Conservation (phyloP, 257 asterid species). For the Forsythia viridissima region DNA sequence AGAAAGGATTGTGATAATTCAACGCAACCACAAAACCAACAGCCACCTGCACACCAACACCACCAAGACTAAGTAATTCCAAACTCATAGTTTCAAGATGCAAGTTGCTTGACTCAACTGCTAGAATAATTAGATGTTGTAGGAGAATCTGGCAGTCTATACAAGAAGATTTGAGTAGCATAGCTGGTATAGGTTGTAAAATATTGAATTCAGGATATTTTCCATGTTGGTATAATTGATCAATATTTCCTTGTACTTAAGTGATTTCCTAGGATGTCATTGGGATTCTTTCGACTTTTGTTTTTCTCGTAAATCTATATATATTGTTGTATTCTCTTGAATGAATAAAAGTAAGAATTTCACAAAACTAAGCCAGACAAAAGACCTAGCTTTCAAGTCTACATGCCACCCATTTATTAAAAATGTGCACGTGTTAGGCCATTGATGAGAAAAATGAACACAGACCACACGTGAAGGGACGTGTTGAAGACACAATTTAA, state of each 20-base stretch:
- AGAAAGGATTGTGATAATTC: constrained; percentile 82
- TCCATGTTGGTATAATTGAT: not conserved
- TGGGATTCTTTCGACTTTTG: not conserved
- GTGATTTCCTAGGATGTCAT: not conserved
- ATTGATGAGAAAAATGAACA: not conserved
- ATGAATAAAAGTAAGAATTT: not conserved
- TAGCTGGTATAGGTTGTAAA: not conserved
- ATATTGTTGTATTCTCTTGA: not conserved
- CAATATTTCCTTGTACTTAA: not conserved
- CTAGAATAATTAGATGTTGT: not conserved
- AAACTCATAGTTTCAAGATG: not conserved
- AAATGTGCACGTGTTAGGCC: not conserved
- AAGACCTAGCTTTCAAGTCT: too few species aligned
- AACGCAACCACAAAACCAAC: constrained; percentile 85
- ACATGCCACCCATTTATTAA: too few species aligned
- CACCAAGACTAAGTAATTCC: constrained; percentile 6
- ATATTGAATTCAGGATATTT: not conserved
- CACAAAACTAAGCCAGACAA: not conserved
- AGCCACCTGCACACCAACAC: constrained; percentile 57
- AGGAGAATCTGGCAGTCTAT: not conserved
- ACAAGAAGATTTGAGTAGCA: not conserved
- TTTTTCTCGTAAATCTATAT: not conserved
- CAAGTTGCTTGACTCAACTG: not conserved
- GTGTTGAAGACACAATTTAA: not conserved
- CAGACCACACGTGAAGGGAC: not conserved